A percentile compares a stretch with the other conserved stretches of the same genome.
Evolutionary conservation across 208 protist genomes (phyloP).

Genomic region (Leishmania braziliensis): DNA sequence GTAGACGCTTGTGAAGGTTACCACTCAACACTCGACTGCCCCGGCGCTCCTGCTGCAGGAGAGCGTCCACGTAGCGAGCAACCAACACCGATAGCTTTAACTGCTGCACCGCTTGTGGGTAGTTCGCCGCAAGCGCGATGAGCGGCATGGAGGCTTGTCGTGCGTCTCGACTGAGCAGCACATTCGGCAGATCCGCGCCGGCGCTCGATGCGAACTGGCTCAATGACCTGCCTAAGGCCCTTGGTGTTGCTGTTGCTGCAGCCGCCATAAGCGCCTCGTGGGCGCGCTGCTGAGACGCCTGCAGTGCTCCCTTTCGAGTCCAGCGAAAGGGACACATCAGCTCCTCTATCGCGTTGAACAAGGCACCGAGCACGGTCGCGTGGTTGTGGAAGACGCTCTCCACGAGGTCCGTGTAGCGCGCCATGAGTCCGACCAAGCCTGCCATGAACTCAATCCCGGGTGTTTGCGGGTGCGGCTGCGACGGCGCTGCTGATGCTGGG

Average conservation of each 20-base stretch:
- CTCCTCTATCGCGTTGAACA: constrained; percentile 55
- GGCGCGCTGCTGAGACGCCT: constrained; percentile 27
- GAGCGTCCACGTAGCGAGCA: constrained; percentile 50
- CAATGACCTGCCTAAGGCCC: not conserved
- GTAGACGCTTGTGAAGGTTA: constrained; percentile 22
- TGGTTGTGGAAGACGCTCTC: constrained; percentile 39
- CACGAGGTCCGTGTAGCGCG: constrained; percentile 43
- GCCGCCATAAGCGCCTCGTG: constrained; percentile 24
- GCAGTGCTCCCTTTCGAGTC: constrained; percentile 36
- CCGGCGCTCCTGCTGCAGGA: constrained; percentile 32
- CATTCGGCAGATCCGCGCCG: constrained; percentile 34
- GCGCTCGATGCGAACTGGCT: not conserved
- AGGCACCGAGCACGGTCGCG: constrained; percentile 37
- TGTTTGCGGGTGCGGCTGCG: constrained; percentile 13
- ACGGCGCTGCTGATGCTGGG: constrained; percentile 1
- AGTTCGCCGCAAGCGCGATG: constrained; percentile 17
- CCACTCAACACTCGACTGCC: constrained; percentile 20
- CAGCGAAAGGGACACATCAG: constrained; percentile 55
- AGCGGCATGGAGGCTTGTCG: constrained; percentile 36
- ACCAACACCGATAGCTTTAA: constrained; percentile 45
- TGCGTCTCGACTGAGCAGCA: constrained; percentile 57
- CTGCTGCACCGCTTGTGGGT: constrained; percentile 22
- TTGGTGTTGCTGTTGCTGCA: constrained; percentile 1
- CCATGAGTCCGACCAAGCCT: constrained; percentile 22
- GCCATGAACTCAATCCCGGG: constrained; percentile 38